A percentile compares a stretch with the other conserved stretches of the same genome.
These are phyloP conservation scores for Wickerhamomyces chaumierensis DNA, from an alignment of 805 yeast species.

Conservation along the genomic window DNA sequence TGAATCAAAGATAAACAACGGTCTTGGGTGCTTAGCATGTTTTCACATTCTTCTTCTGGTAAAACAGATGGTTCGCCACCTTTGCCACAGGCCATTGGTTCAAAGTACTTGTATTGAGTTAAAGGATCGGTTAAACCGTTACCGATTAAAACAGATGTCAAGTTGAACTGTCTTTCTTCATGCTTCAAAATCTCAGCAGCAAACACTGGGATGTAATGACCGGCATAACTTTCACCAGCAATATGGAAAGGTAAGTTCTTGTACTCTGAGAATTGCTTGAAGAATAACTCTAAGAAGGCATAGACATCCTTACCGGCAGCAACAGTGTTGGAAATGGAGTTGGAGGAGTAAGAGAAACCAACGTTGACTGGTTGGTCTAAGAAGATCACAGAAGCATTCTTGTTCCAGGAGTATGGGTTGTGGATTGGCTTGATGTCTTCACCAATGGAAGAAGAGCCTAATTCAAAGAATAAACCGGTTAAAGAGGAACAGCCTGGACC, in stretches of 20 bases:
- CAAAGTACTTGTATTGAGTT: conserved; percentile 65
- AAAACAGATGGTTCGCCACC: conserved; percentile 78
- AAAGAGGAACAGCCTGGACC: conserved; percentile 92
- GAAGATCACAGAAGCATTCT: conserved; percentile 75
- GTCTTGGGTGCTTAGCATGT: conserved; percentile 56
- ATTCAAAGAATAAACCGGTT: conserved; percentile 78
- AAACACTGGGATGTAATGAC: conserved; percentile 87
- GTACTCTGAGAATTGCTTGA: conserved; percentile 58
- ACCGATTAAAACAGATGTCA: conserved; percentile 76
- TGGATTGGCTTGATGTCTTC: conserved; percentile 47
- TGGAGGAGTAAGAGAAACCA: conserved; percentile 62
- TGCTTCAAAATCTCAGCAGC: conserved; percentile 71
- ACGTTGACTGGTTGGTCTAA: conserved; percentile 85
- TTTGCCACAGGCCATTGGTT: conserved; percentile 92
- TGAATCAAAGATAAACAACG: conserved; percentile 70
- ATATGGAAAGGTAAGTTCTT: conserved; percentile 58
- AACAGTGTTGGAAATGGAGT: conserved; percentile 56
- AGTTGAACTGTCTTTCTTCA: conserved; percentile 46
- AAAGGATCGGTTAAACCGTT: conserved; percentile 85
- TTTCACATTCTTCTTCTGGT: conserved; percentile 67
- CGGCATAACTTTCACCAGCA: conserved; percentile 91
- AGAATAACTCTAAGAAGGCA: conserved; percentile 70
- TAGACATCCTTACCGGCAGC: conserved; percentile 80
- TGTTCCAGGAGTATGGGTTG: conserved; percentile 79
- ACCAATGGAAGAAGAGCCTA: conserved; percentile 69